Base-by-base conservation (phyloP, 768 basidiomycete genomes). In the Mycena olivaceomarginata region DNA sequence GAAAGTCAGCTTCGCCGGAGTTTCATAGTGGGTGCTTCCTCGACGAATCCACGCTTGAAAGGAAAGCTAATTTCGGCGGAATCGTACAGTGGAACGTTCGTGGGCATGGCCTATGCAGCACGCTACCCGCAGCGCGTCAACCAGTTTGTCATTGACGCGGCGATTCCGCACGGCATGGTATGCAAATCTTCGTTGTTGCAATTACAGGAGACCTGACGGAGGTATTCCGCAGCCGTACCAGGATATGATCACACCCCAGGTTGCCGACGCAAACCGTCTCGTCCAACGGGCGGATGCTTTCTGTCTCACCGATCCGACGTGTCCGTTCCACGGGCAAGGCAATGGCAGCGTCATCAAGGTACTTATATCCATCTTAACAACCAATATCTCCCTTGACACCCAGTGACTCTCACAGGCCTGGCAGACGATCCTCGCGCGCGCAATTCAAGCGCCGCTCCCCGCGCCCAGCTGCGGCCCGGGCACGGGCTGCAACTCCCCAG, bases 321-420 rank as follows among this genome's bases (percentile, higher is more conserved):
- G 80, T 60, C 80, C 80, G 1, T 81, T 81, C 56, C 59, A 80
- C 48, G 57, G 67, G 0, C 75, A 80, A 51, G 80, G 80, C 0
- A 81, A 80, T 39, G 77, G 80, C 25, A 76, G 74, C 77, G 81
- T 87, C 88, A 5, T 91, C 87, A 10, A 91, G 82, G 74, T 78
- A 48, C 9, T 63, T 57, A 48, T 31, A 18, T 2, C 20, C 25
- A 25, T 39, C 31, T 7, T 18, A 13, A 31, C 31, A 31, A 4
- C 31, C 31, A 31, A 31, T 31, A 4, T 2, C 31, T 31, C 31
- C 31, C 31, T 31, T 31, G 31, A 31, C 31, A 31, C 31, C 31
- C 31, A 31, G 31, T 31, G 31, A 31, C 31, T 31, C 31, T 31
- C 31, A 31, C 78, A 77, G 76, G 76, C 76, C 43, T 77, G 71